phyloP scores from a whole-genome alignment of 192 early-diverging fungal species.

The Helicostylum pulchrum region DNA sequence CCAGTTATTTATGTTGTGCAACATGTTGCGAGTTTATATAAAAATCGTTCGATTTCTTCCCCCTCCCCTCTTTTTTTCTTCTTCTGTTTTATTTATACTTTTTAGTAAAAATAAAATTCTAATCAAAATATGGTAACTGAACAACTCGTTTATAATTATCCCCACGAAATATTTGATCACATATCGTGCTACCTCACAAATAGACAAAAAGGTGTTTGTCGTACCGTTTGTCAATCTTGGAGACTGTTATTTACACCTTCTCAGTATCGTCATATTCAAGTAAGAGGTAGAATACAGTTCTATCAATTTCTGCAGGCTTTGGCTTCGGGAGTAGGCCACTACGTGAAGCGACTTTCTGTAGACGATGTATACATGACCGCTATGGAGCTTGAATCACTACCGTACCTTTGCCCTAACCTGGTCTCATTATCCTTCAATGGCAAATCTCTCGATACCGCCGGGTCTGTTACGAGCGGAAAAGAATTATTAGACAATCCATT shows the following conservation, averaged over 20 bases:
- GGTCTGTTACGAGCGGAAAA: too few relatives aligned
- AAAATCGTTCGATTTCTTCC: too few relatives aligned
- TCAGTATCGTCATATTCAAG: neutral
- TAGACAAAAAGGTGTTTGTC: slow-evolving; percentile 8
- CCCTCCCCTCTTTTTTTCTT: too few relatives aligned
- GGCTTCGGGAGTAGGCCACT: slow-evolving; percentile 1
- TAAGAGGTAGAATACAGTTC: slow-evolving; percentile 1
- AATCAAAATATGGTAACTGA: too few relatives aligned
- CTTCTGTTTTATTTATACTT: too few relatives aligned
- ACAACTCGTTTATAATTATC: neutral
- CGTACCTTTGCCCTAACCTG: neutral
- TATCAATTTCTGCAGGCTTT: neutral
- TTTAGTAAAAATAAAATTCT: too few relatives aligned
- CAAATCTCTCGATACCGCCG: neutral
- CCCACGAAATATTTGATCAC: neutral
- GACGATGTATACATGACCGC: slow-evolving; percentile 8
- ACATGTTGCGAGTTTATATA: too few relatives aligned
- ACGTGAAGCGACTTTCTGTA: neutral
- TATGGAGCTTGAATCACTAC: slow-evolving; percentile 2
- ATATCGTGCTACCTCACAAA: slow-evolving; percentile 5
- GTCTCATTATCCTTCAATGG: slow-evolving; percentile 2
- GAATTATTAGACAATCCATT: neutral
- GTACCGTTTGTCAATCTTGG: slow-evolving; percentile 7
- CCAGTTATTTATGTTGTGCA: too few relatives aligned
- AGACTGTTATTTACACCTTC: neutral